A percentile compares a stretch with the other conserved stretches of the same genome.
Conservation (phyloP, 257 asterid species). For the Fraxinus anomala region DNA sequence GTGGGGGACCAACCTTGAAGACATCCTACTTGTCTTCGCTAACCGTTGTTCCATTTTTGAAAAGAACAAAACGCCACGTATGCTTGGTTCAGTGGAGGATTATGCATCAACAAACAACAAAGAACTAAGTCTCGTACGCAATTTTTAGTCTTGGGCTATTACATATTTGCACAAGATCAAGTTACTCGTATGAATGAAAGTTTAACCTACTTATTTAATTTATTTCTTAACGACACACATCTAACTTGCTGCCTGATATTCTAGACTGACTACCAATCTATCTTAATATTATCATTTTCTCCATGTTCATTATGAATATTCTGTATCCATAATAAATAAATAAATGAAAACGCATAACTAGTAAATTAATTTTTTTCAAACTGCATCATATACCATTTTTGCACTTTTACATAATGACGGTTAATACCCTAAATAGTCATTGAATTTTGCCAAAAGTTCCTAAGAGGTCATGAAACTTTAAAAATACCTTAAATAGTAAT, state of each 20-base stretch:
- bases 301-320: not conserved
- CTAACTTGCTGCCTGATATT: too few relatives aligned
- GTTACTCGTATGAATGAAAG: not conserved
- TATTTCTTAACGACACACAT: too few relatives aligned
- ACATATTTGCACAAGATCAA: not conserved
- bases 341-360: not conserved
- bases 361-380: too few relatives aligned
- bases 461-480: too few relatives aligned
- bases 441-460: too few relatives aligned
- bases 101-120: not conserved
- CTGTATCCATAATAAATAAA: not conserved
- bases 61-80: slow-evolving; percentile 26
- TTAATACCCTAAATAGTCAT: too few relatives aligned
- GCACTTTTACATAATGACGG: too few relatives aligned
- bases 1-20: slow-evolving; percentile 58
- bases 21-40: slow-evolving; percentile 60
- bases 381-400: too few relatives aligned
- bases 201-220: not conserved
- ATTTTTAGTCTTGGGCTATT: too few relatives aligned
- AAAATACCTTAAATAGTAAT: too few relatives aligned
- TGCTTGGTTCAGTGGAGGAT: not conserved
- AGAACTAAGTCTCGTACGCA: not conserved
- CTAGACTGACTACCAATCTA: not conserved
- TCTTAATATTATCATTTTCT: not conserved
- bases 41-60: slow-evolving; percentile 35